A percentile compares a stretch with the other conserved stretches of the same genome.
Conservation (phyloP, 257 asterid species). For the Penstemon barbatus region DNA sequence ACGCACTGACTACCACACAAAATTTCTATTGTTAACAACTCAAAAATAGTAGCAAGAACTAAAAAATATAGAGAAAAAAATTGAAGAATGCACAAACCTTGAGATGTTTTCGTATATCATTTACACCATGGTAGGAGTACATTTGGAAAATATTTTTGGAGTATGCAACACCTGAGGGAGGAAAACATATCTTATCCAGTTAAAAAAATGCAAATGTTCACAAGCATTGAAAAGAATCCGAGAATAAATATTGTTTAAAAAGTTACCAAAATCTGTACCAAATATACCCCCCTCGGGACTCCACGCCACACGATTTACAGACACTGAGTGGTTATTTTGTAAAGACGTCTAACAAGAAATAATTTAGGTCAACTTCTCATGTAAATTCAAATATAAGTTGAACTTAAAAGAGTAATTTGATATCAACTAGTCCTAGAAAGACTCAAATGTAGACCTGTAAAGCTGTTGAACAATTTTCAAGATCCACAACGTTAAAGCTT, state of each 20-base stretch:
- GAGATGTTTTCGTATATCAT: too few species aligned
- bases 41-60: too few species aligned
- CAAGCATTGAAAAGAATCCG: too few species aligned
- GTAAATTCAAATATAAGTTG: background rate
- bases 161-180: conserved; percentile 50
- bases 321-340: conserved; percentile 49
- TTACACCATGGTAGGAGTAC: too few species aligned
- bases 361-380: background rate
- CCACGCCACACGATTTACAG: conserved; percentile 60
- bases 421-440: background rate
- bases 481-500: conserved; percentile 66
- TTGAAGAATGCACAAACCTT: too few species aligned
- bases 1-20: too few species aligned
- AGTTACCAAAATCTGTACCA: conserved; percentile 39
- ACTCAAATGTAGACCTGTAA: conserved; percentile 42
- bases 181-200: background rate
- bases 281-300: conserved; percentile 61
- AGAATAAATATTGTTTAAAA: background rate
- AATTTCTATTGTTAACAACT: too few species aligned
- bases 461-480: conserved; percentile 54
- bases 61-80: too few species aligned
- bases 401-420: background rate
- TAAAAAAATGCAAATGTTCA: background rate
- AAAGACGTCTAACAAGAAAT: conserved; percentile 45
- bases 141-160: too few species aligned